phyloP scores from a whole-genome alignment of 345 rosid species.

The Anacardium occidentale region DNA sequence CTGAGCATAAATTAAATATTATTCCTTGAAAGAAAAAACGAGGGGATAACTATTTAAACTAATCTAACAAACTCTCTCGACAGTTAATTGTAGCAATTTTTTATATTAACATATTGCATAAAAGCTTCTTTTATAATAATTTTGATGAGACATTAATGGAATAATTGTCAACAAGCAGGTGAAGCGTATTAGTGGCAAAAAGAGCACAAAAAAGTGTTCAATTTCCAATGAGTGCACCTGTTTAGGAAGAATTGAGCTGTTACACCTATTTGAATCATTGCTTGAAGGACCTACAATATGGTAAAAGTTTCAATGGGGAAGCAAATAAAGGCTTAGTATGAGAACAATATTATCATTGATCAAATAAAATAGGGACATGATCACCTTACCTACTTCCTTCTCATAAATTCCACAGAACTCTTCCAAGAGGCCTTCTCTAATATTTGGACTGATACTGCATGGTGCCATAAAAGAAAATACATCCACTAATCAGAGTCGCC shows the following conservation, averaged over 20 bases:
- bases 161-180: neutral
- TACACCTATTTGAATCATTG: slow-evolving; percentile 99
- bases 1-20: neutral
- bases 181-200: neutral
- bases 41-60: neutral
- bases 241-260: slow-evolving; percentile 94
- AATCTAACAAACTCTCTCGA: neutral
- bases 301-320: neutral
- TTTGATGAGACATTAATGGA: no score
- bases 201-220: neutral
- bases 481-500: slow-evolving; percentile 3
- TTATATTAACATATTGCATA: neutral
- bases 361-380: slow-evolving; percentile 16
- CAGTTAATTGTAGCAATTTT: neutral
- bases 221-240: slow-evolving; percentile 45
- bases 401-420: slow-evolving; percentile 88
- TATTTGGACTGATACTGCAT: slow-evolving; percentile 87
- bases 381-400: slow-evolving; percentile 91
- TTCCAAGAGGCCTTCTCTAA: slow-evolving; percentile 91
- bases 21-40: neutral
- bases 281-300: slow-evolving; percentile 66
- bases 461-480: slow-evolving; percentile 6
- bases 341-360: slow-evolving; percentile 10
- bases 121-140: neutral
- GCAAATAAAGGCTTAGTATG: slow-evolving; percentile 5